A percentile compares a stretch with the other conserved stretches of the same genome.
Evolutionary conservation across 2,329 filamentous ascomycete genomes (phyloP).

Genomic region (Grosmannia penicillata): DNA sequence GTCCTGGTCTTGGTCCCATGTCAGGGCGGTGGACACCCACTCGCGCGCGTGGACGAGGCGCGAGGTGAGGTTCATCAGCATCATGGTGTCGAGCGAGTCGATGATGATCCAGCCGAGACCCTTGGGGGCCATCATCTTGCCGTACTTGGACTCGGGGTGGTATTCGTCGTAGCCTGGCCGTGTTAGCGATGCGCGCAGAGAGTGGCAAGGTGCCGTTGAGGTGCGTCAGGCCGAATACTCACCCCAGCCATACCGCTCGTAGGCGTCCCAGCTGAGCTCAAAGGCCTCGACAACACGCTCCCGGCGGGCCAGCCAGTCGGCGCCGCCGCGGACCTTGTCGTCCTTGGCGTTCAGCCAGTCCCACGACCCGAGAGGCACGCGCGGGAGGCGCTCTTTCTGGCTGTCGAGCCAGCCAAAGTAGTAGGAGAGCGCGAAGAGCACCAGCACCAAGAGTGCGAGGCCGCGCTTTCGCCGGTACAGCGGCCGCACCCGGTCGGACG

Average conservation of each 20-base stretch:
- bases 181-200: background rate
- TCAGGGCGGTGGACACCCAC: conserved; percentile 70
- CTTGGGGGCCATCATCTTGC: conserved; percentile 70
- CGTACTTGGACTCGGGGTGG: conserved; percentile 65
- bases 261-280: conserved; percentile 80
- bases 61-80: conserved; percentile 92
- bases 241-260: conserved; percentile 92
- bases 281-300: conserved; percentile 82
- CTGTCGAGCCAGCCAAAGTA: conserved; percentile 47
- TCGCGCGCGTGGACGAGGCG: conserved; percentile 71
- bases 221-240: conserved; percentile 20
- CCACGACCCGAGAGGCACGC: conserved; percentile 28
- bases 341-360: conserved; percentile 35
- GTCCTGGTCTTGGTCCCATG: conserved; percentile 85
- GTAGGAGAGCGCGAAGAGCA: conserved; percentile 49
- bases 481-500: conserved; percentile 41
- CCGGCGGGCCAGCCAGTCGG: conserved; percentile 65
- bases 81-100: conserved; percentile 89
- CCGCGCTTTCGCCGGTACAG: conserved; percentile 51
- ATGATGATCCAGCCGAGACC: conserved; percentile 98
- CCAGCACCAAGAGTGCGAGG: conserved; percentile 33
- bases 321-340: conserved; percentile 25
- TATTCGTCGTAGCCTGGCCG: conserved; percentile 71
- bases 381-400: conserved; percentile 19
- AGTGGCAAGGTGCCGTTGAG: background rate